phyloP scores from a whole-genome alignment of 331 rosid species.

The Acacia concinna region DNA sequence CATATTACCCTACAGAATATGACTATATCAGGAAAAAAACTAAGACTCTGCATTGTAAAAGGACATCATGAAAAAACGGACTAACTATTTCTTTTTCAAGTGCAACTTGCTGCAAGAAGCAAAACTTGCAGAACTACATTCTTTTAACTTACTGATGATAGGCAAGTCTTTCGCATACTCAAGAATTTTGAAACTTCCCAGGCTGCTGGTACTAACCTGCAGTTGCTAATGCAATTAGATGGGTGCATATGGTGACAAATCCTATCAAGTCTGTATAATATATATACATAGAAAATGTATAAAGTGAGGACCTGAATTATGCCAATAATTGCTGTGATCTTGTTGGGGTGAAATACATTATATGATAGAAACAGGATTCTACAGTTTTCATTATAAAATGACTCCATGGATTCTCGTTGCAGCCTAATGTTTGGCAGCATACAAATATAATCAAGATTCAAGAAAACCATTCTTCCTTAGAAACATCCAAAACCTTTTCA shows the following conservation, averaged over 20 bases:
- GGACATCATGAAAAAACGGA: not conserved
- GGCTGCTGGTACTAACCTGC: constrained; percentile 62
- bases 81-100: not conserved
- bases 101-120: not conserved
- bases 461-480: constrained; percentile 10
- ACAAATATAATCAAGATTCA: constrained; percentile 3
- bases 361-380: not conserved
- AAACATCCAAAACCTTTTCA: constrained; percentile 3
- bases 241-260: constrained; percentile 15
- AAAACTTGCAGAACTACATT: constrained; percentile 11
- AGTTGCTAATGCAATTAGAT: constrained; percentile 21
- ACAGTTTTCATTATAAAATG: not conserved
- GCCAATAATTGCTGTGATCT: not conserved
- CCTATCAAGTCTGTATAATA: not conserved
- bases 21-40: not conserved
- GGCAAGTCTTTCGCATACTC: constrained; percentile 91
- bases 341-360: not conserved
- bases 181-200: constrained; percentile 62
- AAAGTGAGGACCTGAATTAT: constrained; percentile 9
- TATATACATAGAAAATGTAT: constrained; percentile 3
- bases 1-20: constrained; percentile 17
- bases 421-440: not conserved
- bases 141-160: constrained; percentile 69
- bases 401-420: not conserved
- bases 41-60: not conserved